Evolutionary conservation across 108 stramenopile species (phyloP).

Genomic region (Cyclotella choctawhatcheeana): DNA sequence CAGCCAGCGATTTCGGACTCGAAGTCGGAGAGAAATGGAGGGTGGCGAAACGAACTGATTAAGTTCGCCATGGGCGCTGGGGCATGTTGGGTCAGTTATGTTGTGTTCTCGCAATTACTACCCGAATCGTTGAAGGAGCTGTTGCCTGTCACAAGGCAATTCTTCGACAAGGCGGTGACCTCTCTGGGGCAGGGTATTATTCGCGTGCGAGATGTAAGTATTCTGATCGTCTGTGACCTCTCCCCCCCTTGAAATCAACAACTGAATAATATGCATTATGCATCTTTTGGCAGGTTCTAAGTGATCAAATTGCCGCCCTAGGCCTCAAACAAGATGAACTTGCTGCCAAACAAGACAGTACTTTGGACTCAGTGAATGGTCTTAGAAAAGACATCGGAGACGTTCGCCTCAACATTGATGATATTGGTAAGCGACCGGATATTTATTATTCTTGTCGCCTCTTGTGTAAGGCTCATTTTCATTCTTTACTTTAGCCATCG

Average conservation of each 20-base stretch:
- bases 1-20: not conserved
- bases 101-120: constrained; percentile 58
- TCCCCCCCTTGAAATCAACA: not conserved
- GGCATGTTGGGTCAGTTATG: constrained; percentile 71
- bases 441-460: too few relatives aligned
- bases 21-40: not conserved
- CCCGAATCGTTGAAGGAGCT: constrained; percentile 72
- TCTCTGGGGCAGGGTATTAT: constrained; percentile 70
- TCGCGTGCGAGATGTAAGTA: constrained; percentile 57
- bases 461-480: too few relatives aligned
- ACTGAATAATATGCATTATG: not conserved
- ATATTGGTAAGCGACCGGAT: too few relatives aligned
- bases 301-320: constrained; percentile 60
- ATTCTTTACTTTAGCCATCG: too few relatives aligned
- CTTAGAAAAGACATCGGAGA: constrained; percentile 54
- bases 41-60: constrained; percentile 10
- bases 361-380: constrained; percentile 57
- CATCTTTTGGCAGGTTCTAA: constrained; percentile 29
- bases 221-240: not conserved
- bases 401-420: constrained; percentile 46
- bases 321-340: constrained; percentile 62
- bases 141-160: constrained; percentile 74
- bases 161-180: constrained; percentile 73
- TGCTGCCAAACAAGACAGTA: constrained; percentile 57
- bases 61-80: constrained; percentile 45